phyloP scores from a whole-genome alignment of 352 stramenopile genomes.

The Phytophthora syringae region DNA sequence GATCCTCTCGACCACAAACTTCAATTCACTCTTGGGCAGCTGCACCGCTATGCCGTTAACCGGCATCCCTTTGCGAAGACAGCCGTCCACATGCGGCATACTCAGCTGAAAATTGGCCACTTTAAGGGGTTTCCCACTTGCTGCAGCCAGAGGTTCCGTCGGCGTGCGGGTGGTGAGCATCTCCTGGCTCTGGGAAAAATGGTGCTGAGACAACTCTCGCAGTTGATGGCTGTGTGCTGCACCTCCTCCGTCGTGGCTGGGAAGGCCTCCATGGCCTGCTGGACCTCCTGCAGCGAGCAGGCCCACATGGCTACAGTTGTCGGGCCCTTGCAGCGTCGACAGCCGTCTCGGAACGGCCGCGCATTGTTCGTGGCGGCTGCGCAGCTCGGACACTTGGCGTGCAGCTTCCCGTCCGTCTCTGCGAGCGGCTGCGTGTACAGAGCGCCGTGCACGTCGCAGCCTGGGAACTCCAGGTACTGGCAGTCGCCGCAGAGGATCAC shows the following conservation, averaged over 20 bases:
- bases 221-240: slow-evolving; percentile 77
- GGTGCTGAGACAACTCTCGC: slow-evolving; percentile 72
- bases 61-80: slow-evolving; percentile 83
- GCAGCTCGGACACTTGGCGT: slow-evolving; percentile 88
- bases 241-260: slow-evolving; percentile 67
- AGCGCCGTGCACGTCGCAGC: slow-evolving; percentile 85
- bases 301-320: slow-evolving; percentile 81
- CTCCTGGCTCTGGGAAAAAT: slow-evolving; percentile 81
- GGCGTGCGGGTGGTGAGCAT: slow-evolving; percentile 66
- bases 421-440: slow-evolving; percentile 79
- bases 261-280: slow-evolving; percentile 72
- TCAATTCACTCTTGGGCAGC: slow-evolving; percentile 86
- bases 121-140: slow-evolving; percentile 68
- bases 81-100: slow-evolving; percentile 90
- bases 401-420: slow-evolving; percentile 28
- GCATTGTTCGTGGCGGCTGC: slow-evolving; percentile 85
- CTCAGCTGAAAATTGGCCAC: slow-evolving; percentile 87
- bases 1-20: slow-evolving; percentile 86
- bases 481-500: slow-evolving; percentile 85
- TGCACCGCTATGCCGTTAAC: slow-evolving; percentile 69
- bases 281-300: slow-evolving; percentile 68
- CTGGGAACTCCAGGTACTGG: slow-evolving; percentile 89
- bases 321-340: slow-evolving; percentile 76
- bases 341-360: slow-evolving; percentile 84
- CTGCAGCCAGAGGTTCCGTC: slow-evolving; percentile 55